Evolutionary conservation across 352 stramenopile species (phyloP), one percentile per base, ranked within the genome.

Genomic region (Phytophthora cajani): DNA sequence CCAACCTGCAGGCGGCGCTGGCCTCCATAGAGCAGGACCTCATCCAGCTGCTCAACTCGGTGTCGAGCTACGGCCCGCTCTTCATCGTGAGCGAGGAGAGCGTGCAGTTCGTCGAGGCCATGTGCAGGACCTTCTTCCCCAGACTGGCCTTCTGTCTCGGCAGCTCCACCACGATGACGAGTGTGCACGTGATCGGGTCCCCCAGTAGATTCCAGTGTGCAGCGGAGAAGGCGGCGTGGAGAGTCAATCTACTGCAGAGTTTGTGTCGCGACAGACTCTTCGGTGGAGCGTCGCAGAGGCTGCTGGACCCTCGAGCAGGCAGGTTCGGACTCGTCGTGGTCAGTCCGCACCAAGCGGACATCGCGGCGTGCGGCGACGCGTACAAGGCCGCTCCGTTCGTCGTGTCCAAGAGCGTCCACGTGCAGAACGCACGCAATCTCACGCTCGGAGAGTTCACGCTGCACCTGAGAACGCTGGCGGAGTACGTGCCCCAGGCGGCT

Each of bases 11-110:
- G 30, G 68, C 82, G 36, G 69, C 79, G 51, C 68, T 91, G n/a
- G 81, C 80, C n/a, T 64, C 77, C 14, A 74, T 91, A 38, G 84
- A 91, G 65, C 81, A 91, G 65, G 64, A 78, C 47, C 71, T 85
- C 12, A 68, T 90, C 30, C 72, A 87, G 25, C 60, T 91, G 23
- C 73, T 91, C 52, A 89, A 69, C 9, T 72, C 77, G 5, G 67
- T 89, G 19, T 85, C 84, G 3, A 63, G 56, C 9, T 77, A 77
- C 21, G 84, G 84, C 0, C 84, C 84, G 11, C 77, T 91, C 21
- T 91, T 86, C 58, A 90, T 91, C 21, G 75, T 90, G 6, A 90
- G 84, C 46, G 82, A 91, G 42, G 77, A 91, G 53, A 87, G 77
- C 51, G 78, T 82, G 50, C 69, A 78, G 51, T 91, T 89, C 42